phyloP scores from a whole-genome alignment of 768 basidiomycete genomes.

The Naganishia onofrii region DNA sequence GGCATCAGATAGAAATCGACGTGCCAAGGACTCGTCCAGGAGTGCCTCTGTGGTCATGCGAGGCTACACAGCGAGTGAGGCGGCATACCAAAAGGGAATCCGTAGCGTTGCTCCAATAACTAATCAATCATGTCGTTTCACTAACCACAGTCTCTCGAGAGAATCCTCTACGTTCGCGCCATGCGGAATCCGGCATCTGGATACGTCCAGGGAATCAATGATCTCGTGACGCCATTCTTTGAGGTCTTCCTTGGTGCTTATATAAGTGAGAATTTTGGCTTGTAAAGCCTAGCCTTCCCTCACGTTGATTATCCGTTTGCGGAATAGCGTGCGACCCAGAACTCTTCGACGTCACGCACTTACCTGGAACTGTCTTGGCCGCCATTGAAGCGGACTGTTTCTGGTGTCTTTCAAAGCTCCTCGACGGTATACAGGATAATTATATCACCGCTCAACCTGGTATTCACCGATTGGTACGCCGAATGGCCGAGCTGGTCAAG shows the following conservation, averaged over 20 bases:
- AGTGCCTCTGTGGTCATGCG: conserved; percentile 84
- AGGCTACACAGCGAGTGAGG: conserved; percentile 79
- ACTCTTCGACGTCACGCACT: conserved; percentile 71
- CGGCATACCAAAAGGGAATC: not conserved
- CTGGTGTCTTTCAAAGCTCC: conserved; percentile 91
- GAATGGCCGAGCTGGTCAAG: conserved; percentile 86
- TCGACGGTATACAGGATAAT: conserved; percentile 98
- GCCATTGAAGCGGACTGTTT: conserved; percentile 97
- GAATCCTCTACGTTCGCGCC: conserved; percentile 97
- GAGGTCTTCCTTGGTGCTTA: conserved; percentile 94
- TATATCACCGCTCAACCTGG: conserved; percentile 96
- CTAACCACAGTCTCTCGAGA: conserved; percentile 72
- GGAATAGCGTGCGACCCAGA: conserved; percentile 84
- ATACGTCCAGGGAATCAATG: conserved; percentile 99
- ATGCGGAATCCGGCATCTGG: conserved; percentile 97
- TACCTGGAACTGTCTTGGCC: conserved; percentile 68
- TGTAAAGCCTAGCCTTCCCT: not conserved
- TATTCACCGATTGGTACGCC: conserved; percentile 84
- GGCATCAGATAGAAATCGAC: conserved; percentile 99
- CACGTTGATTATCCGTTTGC: not conserved
- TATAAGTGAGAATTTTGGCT: conserved; percentile 62
- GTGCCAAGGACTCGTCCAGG: conserved; percentile 93
- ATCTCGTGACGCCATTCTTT: conserved; percentile 95
- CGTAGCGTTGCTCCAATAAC: not conserved
- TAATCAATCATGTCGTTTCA: not conserved